Percentiles rank a stretch among this genome's conserved stretches.
These are phyloP conservation scores for Clonostachys rosea DNA, from an alignment of 2,329 filamentous ascomycete genomes.

Conservation along the genomic window DNA sequence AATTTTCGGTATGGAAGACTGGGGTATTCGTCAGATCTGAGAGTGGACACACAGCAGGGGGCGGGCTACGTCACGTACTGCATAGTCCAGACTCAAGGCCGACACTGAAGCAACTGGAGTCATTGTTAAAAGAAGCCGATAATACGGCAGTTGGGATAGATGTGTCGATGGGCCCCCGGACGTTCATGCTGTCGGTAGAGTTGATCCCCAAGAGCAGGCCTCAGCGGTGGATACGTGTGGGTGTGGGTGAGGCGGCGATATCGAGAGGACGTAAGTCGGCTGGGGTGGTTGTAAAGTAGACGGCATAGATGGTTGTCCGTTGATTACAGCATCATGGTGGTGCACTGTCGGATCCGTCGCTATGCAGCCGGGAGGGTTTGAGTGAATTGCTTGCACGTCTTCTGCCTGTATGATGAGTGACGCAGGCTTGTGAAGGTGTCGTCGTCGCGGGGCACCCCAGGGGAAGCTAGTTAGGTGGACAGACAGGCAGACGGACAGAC, in stretches of 20 bases:
- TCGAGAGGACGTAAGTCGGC: too few species aligned
- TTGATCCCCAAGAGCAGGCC: not conserved
- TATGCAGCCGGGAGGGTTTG: too few species aligned
- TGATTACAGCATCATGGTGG: too few species aligned
- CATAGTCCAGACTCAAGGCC: slow-evolving; percentile 84
- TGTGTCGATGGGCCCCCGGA: slow-evolving; percentile 77
- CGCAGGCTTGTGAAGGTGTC: too few species aligned
- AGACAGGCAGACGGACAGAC: too few species aligned
- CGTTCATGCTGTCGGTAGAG: slow-evolving; percentile 65
- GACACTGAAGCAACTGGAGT: slow-evolving; percentile 80
- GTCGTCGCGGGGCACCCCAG: too few species aligned
- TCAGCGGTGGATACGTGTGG: not conserved
- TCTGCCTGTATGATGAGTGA: too few species aligned
- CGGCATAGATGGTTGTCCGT: too few species aligned
- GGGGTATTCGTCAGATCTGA: not conserved
- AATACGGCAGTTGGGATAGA: slow-evolving; percentile 71
- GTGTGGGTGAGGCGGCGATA: not conserved
- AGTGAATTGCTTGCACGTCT: too few species aligned
- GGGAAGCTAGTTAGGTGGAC: too few species aligned
- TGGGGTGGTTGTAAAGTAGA: too few species aligned
- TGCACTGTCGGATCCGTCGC: too few species aligned
- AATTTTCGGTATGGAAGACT: slow-evolving; percentile 70
- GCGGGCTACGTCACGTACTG: slow-evolving; percentile 45
- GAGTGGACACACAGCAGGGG: not conserved
- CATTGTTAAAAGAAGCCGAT: slow-evolving; percentile 80